Evolutionary conservation across 2,329 filamentous ascomycete species (phyloP).

Genomic region (Penicillium sp.): DNA sequence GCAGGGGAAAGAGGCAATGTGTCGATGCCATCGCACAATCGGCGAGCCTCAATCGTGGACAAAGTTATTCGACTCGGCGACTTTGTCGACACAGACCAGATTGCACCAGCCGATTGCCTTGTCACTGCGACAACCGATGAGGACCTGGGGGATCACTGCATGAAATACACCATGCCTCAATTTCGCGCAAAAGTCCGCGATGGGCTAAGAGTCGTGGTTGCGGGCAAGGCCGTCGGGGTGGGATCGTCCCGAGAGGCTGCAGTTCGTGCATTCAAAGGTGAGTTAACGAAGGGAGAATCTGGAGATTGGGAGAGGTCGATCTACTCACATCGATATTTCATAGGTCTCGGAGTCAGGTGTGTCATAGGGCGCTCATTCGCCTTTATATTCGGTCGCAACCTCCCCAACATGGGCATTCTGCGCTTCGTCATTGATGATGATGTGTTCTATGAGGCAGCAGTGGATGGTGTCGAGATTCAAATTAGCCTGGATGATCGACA

Average conservation of each 20-base stretch:
- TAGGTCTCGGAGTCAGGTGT: conserved; percentile 36
- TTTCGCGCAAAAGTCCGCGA: conserved; percentile 38
- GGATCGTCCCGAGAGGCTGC: conserved; percentile 48
- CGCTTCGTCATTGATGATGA: conserved; percentile 44
- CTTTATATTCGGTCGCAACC: conserved; percentile 49
- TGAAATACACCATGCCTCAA: conserved; percentile 39
- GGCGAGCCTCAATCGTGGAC: no score
- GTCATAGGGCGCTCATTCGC: conserved; percentile 47
- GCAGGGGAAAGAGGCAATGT: conserved; percentile 40
- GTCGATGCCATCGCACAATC: no score
- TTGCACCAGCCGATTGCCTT: conserved; percentile 12
- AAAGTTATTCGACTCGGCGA: conserved; percentile 46
- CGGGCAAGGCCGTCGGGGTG: conserved; percentile 46
- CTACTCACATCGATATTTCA: not conserved
- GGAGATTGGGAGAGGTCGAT: no score
- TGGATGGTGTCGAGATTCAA: conserved; percentile 37
- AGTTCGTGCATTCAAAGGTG: conserved; percentile 40
- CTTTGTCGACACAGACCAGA: conserved; percentile 43
- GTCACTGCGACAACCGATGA: conserved; percentile 9
- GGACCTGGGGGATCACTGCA: conserved; percentile 9
- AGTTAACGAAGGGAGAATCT: not conserved
- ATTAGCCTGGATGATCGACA: no score
- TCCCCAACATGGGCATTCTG: conserved; percentile 47
- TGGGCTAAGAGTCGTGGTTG: conserved; percentile 14
- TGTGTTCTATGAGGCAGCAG: conserved; percentile 38